Base-by-base conservation (phyloP, 305 asterid genomes). In the Fraxinus baroniana region DNA sequence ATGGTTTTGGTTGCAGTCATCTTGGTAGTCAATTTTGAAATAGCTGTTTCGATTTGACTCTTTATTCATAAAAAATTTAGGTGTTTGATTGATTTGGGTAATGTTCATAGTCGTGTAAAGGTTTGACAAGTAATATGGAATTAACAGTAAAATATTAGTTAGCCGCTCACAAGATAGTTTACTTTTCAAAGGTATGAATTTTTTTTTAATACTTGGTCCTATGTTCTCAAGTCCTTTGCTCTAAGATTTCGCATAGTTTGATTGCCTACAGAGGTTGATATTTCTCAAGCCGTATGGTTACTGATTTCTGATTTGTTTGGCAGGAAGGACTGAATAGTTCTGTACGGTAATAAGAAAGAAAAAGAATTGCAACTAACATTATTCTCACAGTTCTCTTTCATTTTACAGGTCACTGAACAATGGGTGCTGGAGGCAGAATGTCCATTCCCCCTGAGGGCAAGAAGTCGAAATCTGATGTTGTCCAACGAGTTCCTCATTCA, bases 371-470 rank as follows among this genome's bases (percentile, higher is more conserved):
- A 22, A 62, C 72, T 7, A 64, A 64, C 35, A 24, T 64, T 62
- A 62, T 62, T 22, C 71, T 62, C 72, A 64, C 28, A 26, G 10
- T 68, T 15, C 3, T 78, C 24, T 75, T 44, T 35, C 6, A 7
- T 55, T 18, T 33, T 86, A 73, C 82, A 84, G 91, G 80, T 77
- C 71, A 55, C 74, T 75, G 80, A 79, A 74, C 87, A 83, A 86
- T 88, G 89, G 91, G 91, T 77, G 88, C 88, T 0, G 91, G 91
- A 62, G 91, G 91, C 79, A 75, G 88, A 72, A 88, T 85, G 91
- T 81, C 84, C 6, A 77, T 85, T 71, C 86, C 87, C 72, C 70
- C 68, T 0, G 84, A 74, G 81, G 87, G 80, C 28, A 84, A 86
- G 78, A 84, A 39, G 62, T 17, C 79, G 26, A 78, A 82, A 24